These are phyloP conservation scores for Penicillium hordei DNA, from an alignment of 2,329 filamentous ascomycete species.

Conservation along the genomic window DNA sequence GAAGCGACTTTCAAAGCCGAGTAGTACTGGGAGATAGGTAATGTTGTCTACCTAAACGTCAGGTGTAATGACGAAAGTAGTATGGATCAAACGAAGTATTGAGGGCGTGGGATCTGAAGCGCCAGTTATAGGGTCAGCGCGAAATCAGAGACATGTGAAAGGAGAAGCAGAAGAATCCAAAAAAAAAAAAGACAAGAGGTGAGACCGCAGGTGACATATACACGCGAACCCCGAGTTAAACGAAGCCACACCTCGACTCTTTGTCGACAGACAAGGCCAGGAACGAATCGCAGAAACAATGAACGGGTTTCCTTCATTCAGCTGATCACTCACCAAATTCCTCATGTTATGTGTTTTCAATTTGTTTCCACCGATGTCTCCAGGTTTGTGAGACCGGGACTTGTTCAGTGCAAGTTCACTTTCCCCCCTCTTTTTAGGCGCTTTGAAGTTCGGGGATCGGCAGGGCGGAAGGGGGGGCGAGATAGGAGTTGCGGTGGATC, in stretches of 20 bases:
- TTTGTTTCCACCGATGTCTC: neutral
- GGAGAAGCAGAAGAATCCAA: slow-evolving; percentile 3
- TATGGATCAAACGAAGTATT: slow-evolving; percentile 5
- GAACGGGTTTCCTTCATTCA: slow-evolving; percentile 3
- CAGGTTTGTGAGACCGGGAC: slow-evolving; percentile 1
- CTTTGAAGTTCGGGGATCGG: slow-evolving; percentile 19
- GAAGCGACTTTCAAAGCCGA: neutral
- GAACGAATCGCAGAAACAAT: slow-evolving; percentile 17
- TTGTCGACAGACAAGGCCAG: slow-evolving; percentile 19
- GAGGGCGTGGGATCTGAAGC: slow-evolving; percentile 13
- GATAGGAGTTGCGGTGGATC: slow-evolving; percentile 11
- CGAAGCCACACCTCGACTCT: slow-evolving; percentile 14
- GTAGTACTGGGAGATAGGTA: neutral
- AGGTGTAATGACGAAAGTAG: neutral
- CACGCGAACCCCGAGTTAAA: slow-evolving; percentile 18
- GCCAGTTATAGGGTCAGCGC: slow-evolving; percentile 14
- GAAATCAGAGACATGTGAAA: slow-evolving; percentile 8
- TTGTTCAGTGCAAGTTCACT: slow-evolving; percentile 7
- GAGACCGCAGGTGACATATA: slow-evolving; percentile 24
- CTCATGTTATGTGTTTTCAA: slow-evolving; percentile 18
- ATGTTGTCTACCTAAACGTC: neutral
- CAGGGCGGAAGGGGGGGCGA: slow-evolving; percentile 17
- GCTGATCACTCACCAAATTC: slow-evolving; percentile 18
- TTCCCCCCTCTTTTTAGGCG: slow-evolving; percentile 22
- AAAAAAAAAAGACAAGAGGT: slow-evolving; percentile 20